Conservation (phyloP, 192 early-diverging fungal genomes). For the Gorgonomyces haynaldii region DNA sequence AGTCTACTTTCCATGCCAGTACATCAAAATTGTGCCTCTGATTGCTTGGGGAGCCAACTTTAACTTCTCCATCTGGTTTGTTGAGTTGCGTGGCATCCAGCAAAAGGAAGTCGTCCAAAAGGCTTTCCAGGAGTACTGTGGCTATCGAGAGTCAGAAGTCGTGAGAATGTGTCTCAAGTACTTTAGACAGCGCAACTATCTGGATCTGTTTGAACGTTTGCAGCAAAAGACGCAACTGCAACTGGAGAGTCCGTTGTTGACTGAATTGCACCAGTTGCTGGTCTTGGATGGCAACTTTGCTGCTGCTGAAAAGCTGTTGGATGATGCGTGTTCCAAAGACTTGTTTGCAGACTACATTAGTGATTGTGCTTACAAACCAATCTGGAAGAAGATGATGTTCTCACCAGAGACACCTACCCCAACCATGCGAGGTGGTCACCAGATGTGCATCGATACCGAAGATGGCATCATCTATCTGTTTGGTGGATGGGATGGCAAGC, state of each 20-base stretch:
- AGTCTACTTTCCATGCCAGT: conserved; percentile 75
- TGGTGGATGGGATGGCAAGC: conserved; percentile 89
- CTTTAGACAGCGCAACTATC: conserved; percentile 69
- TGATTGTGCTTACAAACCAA: conserved; percentile 55
- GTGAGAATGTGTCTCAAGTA: conserved; percentile 80
- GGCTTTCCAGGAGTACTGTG: conserved; percentile 47
- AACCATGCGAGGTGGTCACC: conserved; percentile 79
- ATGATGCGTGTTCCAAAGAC: conserved; percentile 43
- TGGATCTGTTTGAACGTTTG: conserved; percentile 58
- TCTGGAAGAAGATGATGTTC: conserved; percentile 47
- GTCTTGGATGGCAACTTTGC: conserved; percentile 60
- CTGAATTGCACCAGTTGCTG: conserved; percentile 50
- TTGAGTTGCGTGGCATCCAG: conserved; percentile 71
- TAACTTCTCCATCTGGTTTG: conserved; percentile 92
- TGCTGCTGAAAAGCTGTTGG: conserved; percentile 58
- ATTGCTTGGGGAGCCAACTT: conserved; percentile 86
- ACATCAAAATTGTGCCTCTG: conserved; percentile 86
- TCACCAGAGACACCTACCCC: conserved; percentile 16
- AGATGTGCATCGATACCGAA: conserved; percentile 85
- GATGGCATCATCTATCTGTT: conserved; percentile 65
- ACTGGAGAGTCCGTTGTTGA: conserved; percentile 73
- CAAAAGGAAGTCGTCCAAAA: conserved; percentile 59
- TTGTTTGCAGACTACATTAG: conserved; percentile 65
- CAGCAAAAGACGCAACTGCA: conserved; percentile 46
- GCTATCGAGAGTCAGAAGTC: conserved; percentile 66